These are phyloP conservation scores for Fusarium xyrophilum DNA, from an alignment of 2,329 filamentous ascomycete genomes.

Conservation along the genomic window DNA sequence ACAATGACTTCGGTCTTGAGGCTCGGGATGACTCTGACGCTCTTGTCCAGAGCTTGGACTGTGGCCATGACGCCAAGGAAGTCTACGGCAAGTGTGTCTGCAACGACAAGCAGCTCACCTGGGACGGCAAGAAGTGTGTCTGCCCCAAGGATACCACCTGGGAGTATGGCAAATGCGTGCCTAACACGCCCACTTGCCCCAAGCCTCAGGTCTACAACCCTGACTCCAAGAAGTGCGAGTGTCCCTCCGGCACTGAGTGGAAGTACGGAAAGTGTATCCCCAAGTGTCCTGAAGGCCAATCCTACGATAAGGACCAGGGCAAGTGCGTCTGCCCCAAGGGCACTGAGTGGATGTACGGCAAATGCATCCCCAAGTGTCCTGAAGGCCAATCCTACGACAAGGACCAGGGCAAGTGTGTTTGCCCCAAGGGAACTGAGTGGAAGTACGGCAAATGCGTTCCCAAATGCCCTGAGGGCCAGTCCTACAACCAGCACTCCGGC, in stretches of 20 bases:
- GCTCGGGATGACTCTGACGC: constrained; percentile 12
- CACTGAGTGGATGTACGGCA: constrained; percentile 3
- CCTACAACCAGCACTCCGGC: background rate
- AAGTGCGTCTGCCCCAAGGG: constrained; percentile 17
- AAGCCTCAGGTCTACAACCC: constrained; percentile 7
- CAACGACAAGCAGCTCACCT: constrained; percentile 6
- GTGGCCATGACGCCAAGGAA: constrained; percentile 15
- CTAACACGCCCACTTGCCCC: constrained; percentile 1
- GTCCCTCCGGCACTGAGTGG: background rate
- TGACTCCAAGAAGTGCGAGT: constrained; percentile 15
- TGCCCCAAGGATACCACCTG: constrained; percentile 4
- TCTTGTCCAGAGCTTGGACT: constrained; percentile 20
- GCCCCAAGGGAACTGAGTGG: constrained; percentile 3
- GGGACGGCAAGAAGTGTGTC: constrained; percentile 8
- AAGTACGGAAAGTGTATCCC: constrained; percentile 19
- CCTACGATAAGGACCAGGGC: background rate
- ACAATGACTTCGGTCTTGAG: constrained; percentile 26
- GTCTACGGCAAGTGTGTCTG: constrained; percentile 24
- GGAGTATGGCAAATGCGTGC: constrained; percentile 16
- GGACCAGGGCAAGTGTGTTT: background rate
- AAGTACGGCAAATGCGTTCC: background rate
- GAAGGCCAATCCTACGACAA: background rate
- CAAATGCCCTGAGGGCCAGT: constrained; percentile 1
- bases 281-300: constrained; percentile 3
- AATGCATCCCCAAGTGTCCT: constrained; percentile 13